Percentiles rank a stretch among this genome's conserved stretches.
These are phyloP conservation scores for Pyrus bretschneideri DNA, from an alignment of 306 rosid genomes.

Conservation along the genomic window DNA sequence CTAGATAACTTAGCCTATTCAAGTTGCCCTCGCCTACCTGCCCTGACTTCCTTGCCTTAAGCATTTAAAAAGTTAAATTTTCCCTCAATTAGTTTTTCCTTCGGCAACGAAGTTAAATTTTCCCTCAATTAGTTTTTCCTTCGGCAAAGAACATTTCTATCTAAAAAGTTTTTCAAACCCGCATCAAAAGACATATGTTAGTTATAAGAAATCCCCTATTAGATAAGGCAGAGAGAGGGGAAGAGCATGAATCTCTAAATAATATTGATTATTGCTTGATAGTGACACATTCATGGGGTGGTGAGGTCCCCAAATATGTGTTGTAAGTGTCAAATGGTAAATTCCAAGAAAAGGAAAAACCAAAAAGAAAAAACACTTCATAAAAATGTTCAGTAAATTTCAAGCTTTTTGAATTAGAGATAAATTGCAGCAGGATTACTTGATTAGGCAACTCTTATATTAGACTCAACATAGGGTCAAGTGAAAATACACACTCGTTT, in stretches of 20 bases:
- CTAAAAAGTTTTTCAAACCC: too few species aligned
- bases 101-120: too few species aligned
- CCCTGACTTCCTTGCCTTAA: too few species aligned
- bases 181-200: too few species aligned
- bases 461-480: not conserved
- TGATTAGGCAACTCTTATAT: not conserved
- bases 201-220: too few species aligned
- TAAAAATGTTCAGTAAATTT: not conserved
- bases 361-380: not conserved
- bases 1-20: not conserved
- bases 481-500: not conserved
- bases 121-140: too few species aligned
- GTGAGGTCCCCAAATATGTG: constrained; percentile 10
- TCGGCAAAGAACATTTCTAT: too few species aligned
- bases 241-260: not conserved
- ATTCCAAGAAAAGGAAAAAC: not conserved
- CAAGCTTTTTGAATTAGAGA: not conserved
- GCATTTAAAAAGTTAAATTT: too few species aligned
- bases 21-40: too few species aligned
- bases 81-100: too few species aligned
- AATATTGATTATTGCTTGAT: not conserved
- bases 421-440: too few species aligned
- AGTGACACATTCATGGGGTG: constrained; percentile 1
- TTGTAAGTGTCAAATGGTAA: constrained; percentile 1
- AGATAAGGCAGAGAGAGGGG: too few species aligned